Evolutionary conservation across 1,139 yeast species (phyloP).

Genomic region (Blastobotrys persicus): DNA sequence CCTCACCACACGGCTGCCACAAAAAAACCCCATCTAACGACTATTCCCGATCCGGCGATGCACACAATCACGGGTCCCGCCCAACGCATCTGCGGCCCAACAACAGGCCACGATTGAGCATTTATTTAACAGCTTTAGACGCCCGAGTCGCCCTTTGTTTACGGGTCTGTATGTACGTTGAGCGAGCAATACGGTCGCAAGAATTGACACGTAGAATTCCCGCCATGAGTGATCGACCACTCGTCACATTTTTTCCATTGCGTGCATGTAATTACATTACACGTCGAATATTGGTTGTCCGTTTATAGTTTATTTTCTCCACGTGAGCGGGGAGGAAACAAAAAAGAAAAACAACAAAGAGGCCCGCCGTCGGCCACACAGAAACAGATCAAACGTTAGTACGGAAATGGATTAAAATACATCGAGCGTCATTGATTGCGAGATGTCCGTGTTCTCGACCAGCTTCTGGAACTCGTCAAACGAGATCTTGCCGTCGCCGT

Average conservation of each 20-base stretch:
- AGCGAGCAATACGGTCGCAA: too few relatives aligned
- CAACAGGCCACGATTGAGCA: too few relatives aligned
- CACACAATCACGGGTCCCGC: too few relatives aligned
- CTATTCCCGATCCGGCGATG: too few relatives aligned
- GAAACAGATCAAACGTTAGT: neutral
- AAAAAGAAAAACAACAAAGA: neutral
- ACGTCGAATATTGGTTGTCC: too few relatives aligned
- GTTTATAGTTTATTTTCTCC: too few relatives aligned
- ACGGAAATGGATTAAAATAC: conserved; percentile 24
- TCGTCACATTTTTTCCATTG: neutral
- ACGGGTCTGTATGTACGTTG: too few relatives aligned
- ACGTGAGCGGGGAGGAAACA: neutral
- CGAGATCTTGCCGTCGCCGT: conserved; percentile 84
- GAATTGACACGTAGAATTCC: neutral
- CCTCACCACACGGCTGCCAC: too few relatives aligned
- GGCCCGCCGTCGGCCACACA: neutral
- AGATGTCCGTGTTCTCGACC: conserved; percentile 41
- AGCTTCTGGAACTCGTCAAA: conserved; percentile 77
- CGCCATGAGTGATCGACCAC: neutral
- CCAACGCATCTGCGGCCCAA: too few relatives aligned
- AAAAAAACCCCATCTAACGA: too few relatives aligned
- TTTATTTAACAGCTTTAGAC: too few relatives aligned
- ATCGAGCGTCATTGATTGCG: conserved; percentile 42
- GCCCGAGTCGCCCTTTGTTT: too few relatives aligned
- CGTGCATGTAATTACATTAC: neutral